phyloP scores from a whole-genome alignment of 2,329 filamentous ascomycete genomes.

The Metarhizium anisopliae region DNA sequence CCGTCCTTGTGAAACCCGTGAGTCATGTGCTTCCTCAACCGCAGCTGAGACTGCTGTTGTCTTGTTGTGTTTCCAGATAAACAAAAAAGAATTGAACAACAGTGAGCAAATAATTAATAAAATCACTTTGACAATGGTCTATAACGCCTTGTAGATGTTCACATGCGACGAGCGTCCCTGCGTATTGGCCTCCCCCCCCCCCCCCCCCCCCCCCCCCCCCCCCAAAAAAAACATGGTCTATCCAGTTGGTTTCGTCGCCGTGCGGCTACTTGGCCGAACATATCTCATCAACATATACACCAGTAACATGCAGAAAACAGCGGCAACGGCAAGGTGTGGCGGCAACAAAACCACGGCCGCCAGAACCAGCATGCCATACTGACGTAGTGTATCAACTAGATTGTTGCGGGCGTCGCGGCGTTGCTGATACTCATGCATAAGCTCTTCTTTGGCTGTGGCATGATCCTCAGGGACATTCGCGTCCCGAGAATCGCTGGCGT shows the following conservation, averaged over 20 bases:
- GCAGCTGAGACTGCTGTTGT: background rate
- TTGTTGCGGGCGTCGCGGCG: slow-evolving; percentile 25
- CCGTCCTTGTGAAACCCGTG: background rate
- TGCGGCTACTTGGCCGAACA: slow-evolving; percentile 7
- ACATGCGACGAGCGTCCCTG: background rate
- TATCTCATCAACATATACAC: slow-evolving; percentile 32
- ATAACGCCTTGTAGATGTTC: slow-evolving; percentile 22
- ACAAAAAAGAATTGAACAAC: background rate
- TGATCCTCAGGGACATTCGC: slow-evolving; percentile 13
- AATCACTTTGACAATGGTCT: background rate
- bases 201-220: background rate
- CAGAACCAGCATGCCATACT: slow-evolving; percentile 30
- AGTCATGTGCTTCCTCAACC: background rate
- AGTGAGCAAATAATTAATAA: background rate
- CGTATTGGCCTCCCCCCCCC: background rate
- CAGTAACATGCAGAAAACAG: slow-evolving; percentile 24
- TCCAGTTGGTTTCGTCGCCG: slow-evolving; percentile 6
- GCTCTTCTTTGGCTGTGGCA: slow-evolving; percentile 14
- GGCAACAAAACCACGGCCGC: slow-evolving; percentile 40
- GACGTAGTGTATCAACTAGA: slow-evolving; percentile 32
- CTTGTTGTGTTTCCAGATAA: background rate
- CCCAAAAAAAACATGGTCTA: slow-evolving; percentile 13
- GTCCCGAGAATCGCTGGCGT: slow-evolving; percentile 12
- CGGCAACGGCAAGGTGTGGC: slow-evolving; percentile 27
- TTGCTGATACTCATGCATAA: slow-evolving; percentile 20